A percentile compares a stretch with the other conserved stretches of the same genome.
These are phyloP conservation scores for Plasmodium berghei DNA, from an alignment of 169 alveolate species.

Conservation along the genomic window DNA sequence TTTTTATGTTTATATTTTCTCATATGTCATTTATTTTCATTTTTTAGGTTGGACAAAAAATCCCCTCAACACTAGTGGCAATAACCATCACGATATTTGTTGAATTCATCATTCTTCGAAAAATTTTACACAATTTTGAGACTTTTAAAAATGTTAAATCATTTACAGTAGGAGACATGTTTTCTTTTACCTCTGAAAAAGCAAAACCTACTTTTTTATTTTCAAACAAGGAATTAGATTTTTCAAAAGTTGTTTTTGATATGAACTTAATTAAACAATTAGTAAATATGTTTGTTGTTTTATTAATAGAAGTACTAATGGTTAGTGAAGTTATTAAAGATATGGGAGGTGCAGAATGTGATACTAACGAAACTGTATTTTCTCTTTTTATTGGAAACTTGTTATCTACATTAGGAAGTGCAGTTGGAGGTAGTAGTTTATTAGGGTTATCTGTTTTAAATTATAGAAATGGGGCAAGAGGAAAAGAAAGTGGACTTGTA, in stretches of 20 bases:
- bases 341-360: slow-evolving; percentile 82
- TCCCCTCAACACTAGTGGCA: slow-evolving; percentile 85
- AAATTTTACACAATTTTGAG: slow-evolving; percentile 44
- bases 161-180: slow-evolving; percentile 84
- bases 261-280: slow-evolving; percentile 76
- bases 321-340: slow-evolving; percentile 86
- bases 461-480: slow-evolving; percentile 85
- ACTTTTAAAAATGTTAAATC: slow-evolving; percentile 78
- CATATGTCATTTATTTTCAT: background rate
- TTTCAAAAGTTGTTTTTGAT: slow-evolving; percentile 76
- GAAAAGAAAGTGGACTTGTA: slow-evolving; percentile 86
- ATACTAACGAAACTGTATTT: slow-evolving; percentile 85
- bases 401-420: slow-evolving; percentile 83
- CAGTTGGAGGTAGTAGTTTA: slow-evolving; percentile 88
- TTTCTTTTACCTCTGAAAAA: slow-evolving; percentile 80
- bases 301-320: slow-evolving; percentile 84
- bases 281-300: slow-evolving; percentile 78
- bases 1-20: background rate
- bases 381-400: slow-evolving; percentile 85
- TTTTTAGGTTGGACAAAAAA: slow-evolving; percentile 51
- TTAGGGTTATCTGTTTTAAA: slow-evolving; percentile 87
- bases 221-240: slow-evolving; percentile 57
- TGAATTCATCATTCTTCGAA: slow-evolving; percentile 54
- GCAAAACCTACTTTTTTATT: slow-evolving; percentile 79
- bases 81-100: slow-evolving; percentile 81